Conservation (phyloP, 768 basidiomycete genomes). For the Mrakia frigida region DNA sequence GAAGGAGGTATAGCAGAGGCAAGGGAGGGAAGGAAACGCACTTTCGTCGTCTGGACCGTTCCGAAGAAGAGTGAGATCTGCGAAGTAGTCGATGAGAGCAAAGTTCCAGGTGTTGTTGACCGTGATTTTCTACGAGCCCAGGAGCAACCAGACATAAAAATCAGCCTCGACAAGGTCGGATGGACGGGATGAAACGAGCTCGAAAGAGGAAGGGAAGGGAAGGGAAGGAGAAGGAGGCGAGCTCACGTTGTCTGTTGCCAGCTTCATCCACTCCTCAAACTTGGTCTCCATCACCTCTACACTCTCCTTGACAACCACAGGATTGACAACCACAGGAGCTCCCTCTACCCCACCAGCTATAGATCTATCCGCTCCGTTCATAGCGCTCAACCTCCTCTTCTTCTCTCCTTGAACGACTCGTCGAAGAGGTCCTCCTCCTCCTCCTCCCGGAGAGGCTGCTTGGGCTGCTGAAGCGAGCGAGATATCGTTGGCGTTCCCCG, state of each 20-base stretch:
- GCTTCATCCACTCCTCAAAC: slow-evolving; percentile 99
- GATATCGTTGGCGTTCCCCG: background rate
- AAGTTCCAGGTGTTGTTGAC: slow-evolving; percentile 96
- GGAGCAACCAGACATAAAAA: background rate
- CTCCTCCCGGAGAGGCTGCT: background rate
- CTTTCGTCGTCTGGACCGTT: slow-evolving; percentile 76
- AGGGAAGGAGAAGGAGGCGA: background rate
- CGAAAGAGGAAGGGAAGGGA: background rate
- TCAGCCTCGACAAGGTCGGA: background rate
- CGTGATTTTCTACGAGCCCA: slow-evolving; percentile 80
- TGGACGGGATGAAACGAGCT: background rate
- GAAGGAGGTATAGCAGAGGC: background rate
- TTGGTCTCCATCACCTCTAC: slow-evolving; percentile 85
- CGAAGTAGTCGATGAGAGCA: slow-evolving; percentile 96
- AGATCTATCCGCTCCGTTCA: background rate
- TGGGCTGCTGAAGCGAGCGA: background rate
- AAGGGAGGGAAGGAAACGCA: slow-evolving; percentile 33
- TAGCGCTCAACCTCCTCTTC: background rate
- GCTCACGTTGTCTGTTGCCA: slow-evolving; percentile 95
- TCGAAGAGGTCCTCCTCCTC: slow-evolving; percentile 1
- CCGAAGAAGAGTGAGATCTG: slow-evolving; percentile 91
- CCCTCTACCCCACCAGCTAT: background rate
- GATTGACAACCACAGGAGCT: background rate
- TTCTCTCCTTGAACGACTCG: slow-evolving; percentile 11
- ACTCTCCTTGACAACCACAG: slow-evolving; percentile 14